Conservation (phyloP, 2,329 filamentous ascomycete species). For the Fusarium hainanense region DNA sequence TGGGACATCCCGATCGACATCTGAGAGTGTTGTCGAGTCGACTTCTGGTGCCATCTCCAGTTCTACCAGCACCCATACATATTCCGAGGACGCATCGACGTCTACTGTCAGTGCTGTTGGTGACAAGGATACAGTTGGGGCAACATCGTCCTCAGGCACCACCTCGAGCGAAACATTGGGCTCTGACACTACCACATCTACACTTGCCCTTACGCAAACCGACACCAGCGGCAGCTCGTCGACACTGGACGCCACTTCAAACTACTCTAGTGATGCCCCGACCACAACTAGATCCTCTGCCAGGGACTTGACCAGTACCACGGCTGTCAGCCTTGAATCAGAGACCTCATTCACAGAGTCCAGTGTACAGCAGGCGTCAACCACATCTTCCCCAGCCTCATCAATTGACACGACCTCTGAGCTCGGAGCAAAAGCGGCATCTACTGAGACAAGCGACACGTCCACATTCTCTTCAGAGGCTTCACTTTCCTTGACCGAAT, state of each 20-base stretch:
- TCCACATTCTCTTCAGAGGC: background rate
- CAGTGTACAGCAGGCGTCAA: background rate
- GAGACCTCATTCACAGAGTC: no score
- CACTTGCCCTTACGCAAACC: background rate
- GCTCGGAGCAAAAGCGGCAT: background rate
- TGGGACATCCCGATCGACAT: background rate
- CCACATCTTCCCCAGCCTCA: background rate
- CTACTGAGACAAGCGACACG: background rate
- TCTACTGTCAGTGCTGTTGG: background rate
- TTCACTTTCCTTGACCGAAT: background rate
- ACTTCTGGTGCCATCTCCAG: background rate
- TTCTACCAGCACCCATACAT: background rate
- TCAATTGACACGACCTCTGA: background rate
- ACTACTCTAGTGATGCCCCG: background rate
- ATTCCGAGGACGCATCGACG: background rate
- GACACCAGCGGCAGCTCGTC: background rate
- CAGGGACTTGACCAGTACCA: background rate
- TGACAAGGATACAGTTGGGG: fast-evolving
- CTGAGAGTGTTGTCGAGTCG: background rate
- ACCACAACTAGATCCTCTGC: background rate
- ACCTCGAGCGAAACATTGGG: background rate
- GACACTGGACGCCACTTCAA: no score
- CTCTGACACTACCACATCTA: background rate
- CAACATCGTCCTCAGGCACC: background rate
- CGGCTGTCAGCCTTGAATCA: background rate